A percentile compares a stretch with the other conserved stretches of the same genome.
Conservation (phyloP, 169 alveolate genomes). For the Plasmodium gaboni region DNA sequence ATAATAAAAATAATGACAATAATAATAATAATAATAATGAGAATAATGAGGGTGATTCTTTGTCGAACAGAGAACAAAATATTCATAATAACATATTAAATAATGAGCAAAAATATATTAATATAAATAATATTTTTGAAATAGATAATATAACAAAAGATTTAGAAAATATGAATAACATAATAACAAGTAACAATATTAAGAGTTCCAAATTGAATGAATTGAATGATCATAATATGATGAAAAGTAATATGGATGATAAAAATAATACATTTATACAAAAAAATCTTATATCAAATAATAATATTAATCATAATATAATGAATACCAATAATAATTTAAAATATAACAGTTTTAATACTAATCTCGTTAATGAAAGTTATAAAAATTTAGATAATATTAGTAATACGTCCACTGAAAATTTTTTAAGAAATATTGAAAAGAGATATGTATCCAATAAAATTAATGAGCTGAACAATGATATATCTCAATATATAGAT, state of each 20-base stretch:
- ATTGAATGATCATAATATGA: background rate
- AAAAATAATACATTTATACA: background rate
- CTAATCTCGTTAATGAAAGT: background rate
- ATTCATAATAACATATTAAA: background rate
- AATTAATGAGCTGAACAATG: conserved; percentile 15
- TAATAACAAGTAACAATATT: background rate
- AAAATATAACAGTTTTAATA: conserved; percentile 3
- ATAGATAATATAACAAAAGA: conserved; percentile 49
- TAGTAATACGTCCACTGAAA: background rate
- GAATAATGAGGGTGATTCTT: background rate
- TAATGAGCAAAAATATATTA: conserved; percentile 43
- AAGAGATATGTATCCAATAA: conserved; percentile 24
- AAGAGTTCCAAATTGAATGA: background rate
- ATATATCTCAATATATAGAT: conserved; percentile 32
- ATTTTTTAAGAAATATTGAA: conserved; percentile 16
- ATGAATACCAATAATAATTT: background rate
- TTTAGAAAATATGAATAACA: conserved; percentile 24
- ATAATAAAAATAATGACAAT: too few species aligned
- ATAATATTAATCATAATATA: background rate
- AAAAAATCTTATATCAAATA: too few species aligned
- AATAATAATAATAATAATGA: background rate
- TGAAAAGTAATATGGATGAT: background rate
- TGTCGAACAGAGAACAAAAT: background rate
- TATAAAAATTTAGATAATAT: background rate
- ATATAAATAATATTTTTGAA: conserved; percentile 63